Conservation (phyloP, 1,139 yeast genomes). For the Magnusiomyces suaveolens region DNA sequence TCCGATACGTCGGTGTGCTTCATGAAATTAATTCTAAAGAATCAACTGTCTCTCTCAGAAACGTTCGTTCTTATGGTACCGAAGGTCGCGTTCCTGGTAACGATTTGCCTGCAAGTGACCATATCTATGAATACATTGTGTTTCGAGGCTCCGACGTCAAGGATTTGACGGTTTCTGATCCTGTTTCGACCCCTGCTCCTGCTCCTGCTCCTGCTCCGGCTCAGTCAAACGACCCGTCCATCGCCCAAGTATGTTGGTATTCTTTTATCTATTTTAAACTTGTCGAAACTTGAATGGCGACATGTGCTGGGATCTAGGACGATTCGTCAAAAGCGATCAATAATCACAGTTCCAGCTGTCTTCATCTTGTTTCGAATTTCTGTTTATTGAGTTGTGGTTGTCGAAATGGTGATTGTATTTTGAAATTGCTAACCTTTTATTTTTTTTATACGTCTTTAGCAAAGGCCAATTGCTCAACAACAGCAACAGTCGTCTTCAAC, state of each 20-base stretch:
- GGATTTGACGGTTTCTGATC: conserved; percentile 73
- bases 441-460: not conserved
- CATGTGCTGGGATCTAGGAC: conserved; percentile 13
- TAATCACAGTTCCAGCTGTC: conserved; percentile 14
- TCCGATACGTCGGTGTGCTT: conserved; percentile 77
- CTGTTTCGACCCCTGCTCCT: conserved; percentile 4
- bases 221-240: not conserved
- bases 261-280: not conserved
- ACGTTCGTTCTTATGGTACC: conserved; percentile 83
- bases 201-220: not conserved
- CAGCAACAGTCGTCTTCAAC: too few species aligned
- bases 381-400: not conserved
- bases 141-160: conserved; percentile 90
- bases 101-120: conserved; percentile 60
- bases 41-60: conserved; percentile 76
- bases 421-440: conserved; percentile 4
- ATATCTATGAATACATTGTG: conserved; percentile 68
- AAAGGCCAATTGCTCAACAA: too few species aligned
- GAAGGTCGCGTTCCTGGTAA: conserved; percentile 77
- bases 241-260: not conserved
- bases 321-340: conserved; percentile 11
- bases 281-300: conserved; percentile 8
- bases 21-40: conserved; percentile 84
- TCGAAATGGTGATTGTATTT: too few species aligned
- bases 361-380: conserved; percentile 9